Conservation (phyloP, 441 rosid species). For the Cnidoscolus chayamansa region DNA sequence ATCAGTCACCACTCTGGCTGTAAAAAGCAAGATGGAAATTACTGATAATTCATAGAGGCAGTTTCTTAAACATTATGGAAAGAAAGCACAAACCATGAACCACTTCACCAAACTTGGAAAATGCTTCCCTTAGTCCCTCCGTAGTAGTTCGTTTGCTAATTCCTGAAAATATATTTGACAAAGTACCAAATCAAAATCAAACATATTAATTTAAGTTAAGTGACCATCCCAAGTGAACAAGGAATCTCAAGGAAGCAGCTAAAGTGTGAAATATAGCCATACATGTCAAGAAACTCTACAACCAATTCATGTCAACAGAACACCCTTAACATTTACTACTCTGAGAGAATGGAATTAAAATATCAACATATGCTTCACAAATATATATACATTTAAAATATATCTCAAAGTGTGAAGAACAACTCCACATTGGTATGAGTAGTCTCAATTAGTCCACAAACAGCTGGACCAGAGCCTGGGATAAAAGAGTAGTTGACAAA, state of each 20-base stretch:
- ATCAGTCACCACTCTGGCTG: not conserved
- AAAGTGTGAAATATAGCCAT: not conserved
- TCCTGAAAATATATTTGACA: conserved; percentile 42
- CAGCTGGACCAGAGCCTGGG: no score
- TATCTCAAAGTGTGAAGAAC: not conserved
- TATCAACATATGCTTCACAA: no score
- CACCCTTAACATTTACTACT: not conserved
- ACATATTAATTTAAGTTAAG: not conserved
- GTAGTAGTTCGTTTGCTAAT: conserved; percentile 74
- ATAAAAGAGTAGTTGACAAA: no score
- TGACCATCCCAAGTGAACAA: not conserved
- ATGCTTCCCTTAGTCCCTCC: conserved; percentile 62
- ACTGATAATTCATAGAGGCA: not conserved
- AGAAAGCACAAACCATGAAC: conserved; percentile 52
- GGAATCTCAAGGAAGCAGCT: not conserved
- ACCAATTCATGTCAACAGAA: not conserved
- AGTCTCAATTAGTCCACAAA: no score
- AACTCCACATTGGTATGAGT: not conserved
- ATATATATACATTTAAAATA: no score
- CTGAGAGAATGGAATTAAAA: not conserved
- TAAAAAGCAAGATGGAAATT: no score
- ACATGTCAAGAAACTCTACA: not conserved
- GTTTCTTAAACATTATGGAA: conserved; percentile 1
- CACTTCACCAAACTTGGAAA: conserved; percentile 71
- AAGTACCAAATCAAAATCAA: not conserved